Base-by-base conservation (phyloP, 345 rosid species). In the Trapa bicornis region DNA sequence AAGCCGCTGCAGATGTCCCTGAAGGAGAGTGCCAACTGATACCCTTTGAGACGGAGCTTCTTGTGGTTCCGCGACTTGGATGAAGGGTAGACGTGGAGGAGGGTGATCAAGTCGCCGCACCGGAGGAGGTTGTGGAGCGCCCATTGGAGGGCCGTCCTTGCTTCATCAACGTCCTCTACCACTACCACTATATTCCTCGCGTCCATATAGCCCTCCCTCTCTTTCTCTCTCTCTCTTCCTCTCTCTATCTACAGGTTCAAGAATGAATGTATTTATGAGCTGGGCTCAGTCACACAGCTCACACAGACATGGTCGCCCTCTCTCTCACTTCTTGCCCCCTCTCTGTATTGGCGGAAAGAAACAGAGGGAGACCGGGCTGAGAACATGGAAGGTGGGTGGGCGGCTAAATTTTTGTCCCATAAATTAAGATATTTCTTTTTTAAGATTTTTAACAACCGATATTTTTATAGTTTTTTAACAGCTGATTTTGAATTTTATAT, bases 91-190 rank as follows among this genome's bases (percentile, higher is more conserved):
- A 81, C 85, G 66, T 81, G 85, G 14, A 81, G 82, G 48, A 81
- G 85, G 12, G 85, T 78, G 14, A 81, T 68, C 6, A 74, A 15
- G 66, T 81, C 85, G 12, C 85, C 85, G 58, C 47, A 69, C 10
- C 85, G 78, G 63, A 78, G 70, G 22, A 76, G 57, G 67, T 81
- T 81, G 66, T 75, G 77, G 64, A 81, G 85, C 6, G 85, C 79
- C 85, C 85, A 81, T 61, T 65, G 39, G 22, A 81, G 82, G 1
- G 82, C 85, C n/a, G 71, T 79, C 70, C 85, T 76, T 29, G 85
- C 77, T 16, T 71, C 80, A 3, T 76, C 85, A 45, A 41, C 75
- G 62, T 81, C 85, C 74, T 81, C 85, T 9, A 81, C 85, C 35
- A 81, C 67, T 37, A 81, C 85, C 68, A 48, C 82, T 65, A 81